Base-by-base conservation (phyloP, 164 flowering plant species). In the Berberis thunbergii region DNA sequence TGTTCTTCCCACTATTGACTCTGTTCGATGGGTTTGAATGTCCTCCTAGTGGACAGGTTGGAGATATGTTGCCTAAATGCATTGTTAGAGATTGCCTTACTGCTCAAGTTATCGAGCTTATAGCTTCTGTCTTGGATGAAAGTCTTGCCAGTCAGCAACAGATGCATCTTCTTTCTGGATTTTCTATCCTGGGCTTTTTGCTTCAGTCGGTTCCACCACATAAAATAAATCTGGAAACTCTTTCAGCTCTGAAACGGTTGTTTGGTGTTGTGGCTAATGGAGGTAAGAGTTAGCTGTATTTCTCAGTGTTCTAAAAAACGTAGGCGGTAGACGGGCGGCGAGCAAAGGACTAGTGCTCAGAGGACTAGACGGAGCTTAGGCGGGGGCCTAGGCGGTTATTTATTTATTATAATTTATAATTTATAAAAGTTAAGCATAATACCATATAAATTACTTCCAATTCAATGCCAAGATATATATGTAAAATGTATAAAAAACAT, bases 81-180 rank as follows among this genome's bases (percentile, higher is more conserved):
- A 74, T 81, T 59, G 71, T 83, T n/a, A 88, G 74, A 78, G 96
- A 86, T 74, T 79, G 86, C 60, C 63, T 82, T 44, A 86, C 86
- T 7, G 96, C 97, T 67, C 92, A 86, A 77, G 88, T 84, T 65
- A 81, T 91, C 78, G 89, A 84, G 72, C 92, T 95, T 48, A 83
- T 95, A 67, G 88, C 97, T 69, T 89, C 92, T 69, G 85, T 83
- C 54, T 75, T 95, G 60, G 98, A 95, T 72, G 97, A 89, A 50
- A 89, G 89, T 78, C 66, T 86, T 59, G 89, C 88, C 73, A 95
- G 89, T 78, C 98, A 89, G 78, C 97, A 95, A 63, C 99, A 95
- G 74, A 88, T 95, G 99, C 87, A 86, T 79, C 86, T 81, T 71
- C 84, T 89, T 67, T 91, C 99, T 62, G 98, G 99, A 65, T 88